Conservation (phyloP, 768 basidiomycete genomes). For the Panaeolus cyanescens region DNA sequence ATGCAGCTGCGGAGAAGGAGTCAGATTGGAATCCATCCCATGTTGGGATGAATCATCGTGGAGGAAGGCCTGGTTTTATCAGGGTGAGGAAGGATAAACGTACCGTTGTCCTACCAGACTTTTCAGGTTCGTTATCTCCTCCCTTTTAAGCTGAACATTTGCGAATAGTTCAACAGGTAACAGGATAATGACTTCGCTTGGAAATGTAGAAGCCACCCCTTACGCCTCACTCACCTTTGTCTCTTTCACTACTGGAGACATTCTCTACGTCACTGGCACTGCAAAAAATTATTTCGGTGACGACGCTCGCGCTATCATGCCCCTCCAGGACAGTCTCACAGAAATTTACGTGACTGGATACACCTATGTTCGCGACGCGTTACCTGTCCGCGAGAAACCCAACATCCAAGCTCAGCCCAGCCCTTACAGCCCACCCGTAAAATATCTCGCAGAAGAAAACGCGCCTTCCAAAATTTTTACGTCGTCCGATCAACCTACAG, state of each 20-base stretch:
- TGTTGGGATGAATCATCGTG: conserved; percentile 64
- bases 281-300: conserved; percentile 51
- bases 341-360: conserved; percentile 53
- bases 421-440: conserved; percentile 63
- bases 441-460: conserved; percentile 50
- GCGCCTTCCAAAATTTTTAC: conserved; percentile 26
- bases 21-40: conserved; percentile 51
- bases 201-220: conserved; percentile 60
- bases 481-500: conserved; percentile 26
- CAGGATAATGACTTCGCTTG: conserved; percentile 62
- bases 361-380: conserved; percentile 50
- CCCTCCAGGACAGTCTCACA: conserved; percentile 51
- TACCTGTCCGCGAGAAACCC: conserved; percentile 50
- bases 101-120: conserved; percentile 62
- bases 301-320: conserved; percentile 56
- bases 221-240: conserved; percentile 60
- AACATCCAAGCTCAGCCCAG: conserved; percentile 27
- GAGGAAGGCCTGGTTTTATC: conserved; percentile 62
- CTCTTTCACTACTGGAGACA: conserved; percentile 51
- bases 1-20: conserved; percentile 41
- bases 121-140: conserved; percentile 44
- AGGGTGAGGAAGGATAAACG: conserved; percentile 57
- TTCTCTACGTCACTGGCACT: conserved; percentile 63
- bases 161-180: conserved; percentile 42
- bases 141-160: not conserved